Conservation (phyloP, 2,329 filamentous ascomycete species). For the Blastomyces emzantsi region DNA sequence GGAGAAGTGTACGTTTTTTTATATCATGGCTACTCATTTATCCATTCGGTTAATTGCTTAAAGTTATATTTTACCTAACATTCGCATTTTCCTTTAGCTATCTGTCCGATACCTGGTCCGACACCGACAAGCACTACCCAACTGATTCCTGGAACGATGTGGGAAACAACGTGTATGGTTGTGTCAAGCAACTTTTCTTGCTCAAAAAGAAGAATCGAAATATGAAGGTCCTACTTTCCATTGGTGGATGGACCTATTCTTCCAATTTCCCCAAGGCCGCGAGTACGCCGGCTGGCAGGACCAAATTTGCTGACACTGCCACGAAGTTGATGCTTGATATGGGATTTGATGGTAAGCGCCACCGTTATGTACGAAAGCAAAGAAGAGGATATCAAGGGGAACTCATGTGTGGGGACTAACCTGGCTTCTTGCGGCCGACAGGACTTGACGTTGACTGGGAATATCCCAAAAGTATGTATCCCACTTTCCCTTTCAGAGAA, state of each 20-base stretch:
- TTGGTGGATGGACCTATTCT: constrained; percentile 73
- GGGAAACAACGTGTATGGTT: constrained; percentile 67
- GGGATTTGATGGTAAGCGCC: constrained; percentile 52
- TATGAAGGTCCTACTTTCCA: constrained; percentile 69
- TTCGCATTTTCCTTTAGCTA: constrained; percentile 22
- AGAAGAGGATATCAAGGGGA: not conserved
- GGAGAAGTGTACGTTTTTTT: constrained; percentile 62
- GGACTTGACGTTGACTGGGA: constrained; percentile 43
- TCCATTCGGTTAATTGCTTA: not conserved
- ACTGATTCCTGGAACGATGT: constrained; percentile 58
- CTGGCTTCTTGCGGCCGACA: constrained; percentile 14
- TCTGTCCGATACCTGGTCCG: constrained; percentile 60
- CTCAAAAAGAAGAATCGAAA: constrained; percentile 68
- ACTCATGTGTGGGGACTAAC: not conserved
- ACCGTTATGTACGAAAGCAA: not conserved
- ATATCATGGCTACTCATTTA: not conserved
- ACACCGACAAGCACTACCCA: constrained; percentile 59
- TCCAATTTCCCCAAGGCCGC: constrained; percentile 66
- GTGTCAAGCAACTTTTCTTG: constrained; percentile 64
- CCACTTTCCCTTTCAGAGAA: not conserved
- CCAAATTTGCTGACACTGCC: constrained; percentile 59
- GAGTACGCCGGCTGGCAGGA: constrained; percentile 52
- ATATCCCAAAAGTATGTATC: constrained; percentile 32
- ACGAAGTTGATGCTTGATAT: constrained; percentile 69
- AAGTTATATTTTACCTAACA: constrained; percentile 3